Conservation (phyloP, 2,329 filamentous ascomycete genomes). For the Stemphylium beticola region DNA sequence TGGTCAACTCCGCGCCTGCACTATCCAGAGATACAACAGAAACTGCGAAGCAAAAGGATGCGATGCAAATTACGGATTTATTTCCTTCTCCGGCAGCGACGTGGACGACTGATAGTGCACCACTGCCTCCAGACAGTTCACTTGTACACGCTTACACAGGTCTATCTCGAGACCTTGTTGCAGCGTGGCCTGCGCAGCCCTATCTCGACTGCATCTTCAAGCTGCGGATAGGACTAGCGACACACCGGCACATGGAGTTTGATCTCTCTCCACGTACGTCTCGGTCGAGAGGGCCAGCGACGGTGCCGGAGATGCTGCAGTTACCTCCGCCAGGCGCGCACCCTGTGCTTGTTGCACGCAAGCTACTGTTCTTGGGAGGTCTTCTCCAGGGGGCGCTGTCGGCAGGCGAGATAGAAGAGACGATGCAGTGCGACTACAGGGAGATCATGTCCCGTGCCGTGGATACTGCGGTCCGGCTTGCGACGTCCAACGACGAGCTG, state of each 20-base stretch:
- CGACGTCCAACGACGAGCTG: slow-evolving; percentile 51
- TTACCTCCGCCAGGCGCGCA: slow-evolving; percentile 28
- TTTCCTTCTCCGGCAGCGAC: neutral
- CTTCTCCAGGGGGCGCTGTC: slow-evolving; percentile 30
- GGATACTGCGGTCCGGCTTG: slow-evolving; percentile 35
- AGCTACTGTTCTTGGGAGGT: slow-evolving; percentile 42
- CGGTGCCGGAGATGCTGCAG: slow-evolving; percentile 44
- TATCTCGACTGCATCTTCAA: slow-evolving; percentile 49
- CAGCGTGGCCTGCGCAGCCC: slow-evolving; percentile 49
- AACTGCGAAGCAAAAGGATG: neutral
- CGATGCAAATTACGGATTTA: neutral
- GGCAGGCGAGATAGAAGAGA: slow-evolving; percentile 7
- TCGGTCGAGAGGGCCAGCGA: slow-evolving; percentile 19
- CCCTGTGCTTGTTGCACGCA: slow-evolving; percentile 43
- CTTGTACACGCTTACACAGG: neutral
- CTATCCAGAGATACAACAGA: neutral
- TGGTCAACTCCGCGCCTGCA: slow-evolving; percentile 3
- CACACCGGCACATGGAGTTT: slow-evolving; percentile 46
- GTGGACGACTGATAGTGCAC: neutral
- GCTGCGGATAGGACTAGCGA: slow-evolving; percentile 39
- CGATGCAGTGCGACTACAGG: slow-evolving; percentile 24
- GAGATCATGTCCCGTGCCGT: slow-evolving; percentile 39
- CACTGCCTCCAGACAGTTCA: neutral
- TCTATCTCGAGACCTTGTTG: slow-evolving; percentile 43
- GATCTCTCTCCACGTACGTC: slow-evolving; percentile 39